Evolutionary conservation across 208 protist genomes (phyloP).

Genomic region (Trypanosoma cruzi): DNA sequence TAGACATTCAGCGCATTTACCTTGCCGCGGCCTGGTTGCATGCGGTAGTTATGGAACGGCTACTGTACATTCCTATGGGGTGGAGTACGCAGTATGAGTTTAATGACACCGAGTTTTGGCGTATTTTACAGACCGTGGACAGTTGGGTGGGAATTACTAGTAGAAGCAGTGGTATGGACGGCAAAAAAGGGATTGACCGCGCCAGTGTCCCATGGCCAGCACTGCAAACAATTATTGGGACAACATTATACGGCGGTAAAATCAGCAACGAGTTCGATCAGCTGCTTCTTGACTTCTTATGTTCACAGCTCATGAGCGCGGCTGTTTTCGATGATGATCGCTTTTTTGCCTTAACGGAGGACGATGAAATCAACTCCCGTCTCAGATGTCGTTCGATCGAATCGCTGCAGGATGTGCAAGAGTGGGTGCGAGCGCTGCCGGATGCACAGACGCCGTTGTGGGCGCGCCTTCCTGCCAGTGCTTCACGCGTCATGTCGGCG

Average conservation of each 20-base stretch:
- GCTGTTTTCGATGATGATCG: constrained; percentile 62
- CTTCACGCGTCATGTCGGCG: constrained; percentile 78
- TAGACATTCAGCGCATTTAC: constrained; percentile 95
- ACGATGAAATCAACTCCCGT: constrained; percentile 10
- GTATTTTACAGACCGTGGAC: constrained; percentile 92
- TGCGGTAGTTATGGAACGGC: constrained; percentile 95
- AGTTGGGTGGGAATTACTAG: constrained; percentile 78
- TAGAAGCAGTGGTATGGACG: constrained; percentile 29
- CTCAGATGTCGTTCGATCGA: constrained; percentile 45
- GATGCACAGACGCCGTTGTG: constrained; percentile 81
- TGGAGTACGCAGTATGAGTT: constrained; percentile 99
- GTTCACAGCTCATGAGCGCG: constrained; percentile 80
- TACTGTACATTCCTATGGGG: constrained; percentile 96
- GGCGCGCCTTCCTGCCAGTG: constrained; percentile 94
- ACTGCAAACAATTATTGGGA: constrained; percentile 90
- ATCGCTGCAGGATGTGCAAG: constrained; percentile 67
- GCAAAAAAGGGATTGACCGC: constrained; percentile 33
- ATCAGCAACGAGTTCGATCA: constrained; percentile 98
- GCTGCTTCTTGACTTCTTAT: constrained; percentile 93
- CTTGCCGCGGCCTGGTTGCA: constrained; percentile 98
- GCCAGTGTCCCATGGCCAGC: constrained; percentile 95
- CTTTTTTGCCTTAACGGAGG: constrained; percentile 33
- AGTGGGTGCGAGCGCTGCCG: constrained; percentile 90
- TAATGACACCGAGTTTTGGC: constrained; percentile 96
- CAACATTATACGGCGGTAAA: constrained; percentile 96